Percentiles rank a stretch among this genome's conserved stretches.
phyloP scores from a whole-genome alignment of 2,329 filamentous ascomycete genomes.

The Penicillium hordei region DNA sequence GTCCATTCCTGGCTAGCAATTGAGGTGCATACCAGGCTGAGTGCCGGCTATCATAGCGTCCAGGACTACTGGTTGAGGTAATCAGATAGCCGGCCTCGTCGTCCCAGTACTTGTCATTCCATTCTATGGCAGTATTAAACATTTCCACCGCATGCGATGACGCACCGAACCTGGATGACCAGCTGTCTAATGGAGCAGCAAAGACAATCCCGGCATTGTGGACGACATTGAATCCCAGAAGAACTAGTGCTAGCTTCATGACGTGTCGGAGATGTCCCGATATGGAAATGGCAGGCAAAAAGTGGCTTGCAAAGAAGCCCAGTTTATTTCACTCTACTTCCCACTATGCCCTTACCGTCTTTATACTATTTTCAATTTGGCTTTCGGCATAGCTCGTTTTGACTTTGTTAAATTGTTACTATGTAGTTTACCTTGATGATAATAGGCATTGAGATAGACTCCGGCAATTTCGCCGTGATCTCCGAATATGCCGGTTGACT shows the following conservation, averaged over 20 bases:
- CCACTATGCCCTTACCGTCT: neutral
- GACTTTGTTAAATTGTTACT: neutral
- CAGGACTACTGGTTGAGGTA: slow-evolving; percentile 9
- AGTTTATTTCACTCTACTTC: neutral
- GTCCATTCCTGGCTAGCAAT: slow-evolving; percentile 18
- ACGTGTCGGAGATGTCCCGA: neutral
- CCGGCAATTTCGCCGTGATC: neutral
- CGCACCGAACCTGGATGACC: neutral
- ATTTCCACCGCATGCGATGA: slow-evolving; percentile 11
- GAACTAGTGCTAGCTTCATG: slow-evolving; percentile 2
- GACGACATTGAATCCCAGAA: neutral
- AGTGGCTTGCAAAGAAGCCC: neutral
- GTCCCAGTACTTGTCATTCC: slow-evolving; percentile 20
- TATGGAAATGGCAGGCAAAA: neutral
- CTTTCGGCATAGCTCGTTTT: neutral
- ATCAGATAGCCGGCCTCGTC: slow-evolving; percentile 18
- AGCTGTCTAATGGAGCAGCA: neutral
- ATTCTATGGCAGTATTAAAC: slow-evolving; percentile 21
- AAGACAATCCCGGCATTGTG: neutral
- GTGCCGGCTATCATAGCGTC: slow-evolving; percentile 20
- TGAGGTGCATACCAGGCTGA: slow-evolving; percentile 23
- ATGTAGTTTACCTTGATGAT: neutral
- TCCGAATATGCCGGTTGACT: neutral
- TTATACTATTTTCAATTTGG: neutral
- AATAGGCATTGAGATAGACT: neutral